A percentile compares a stretch with the other conserved stretches of the same genome.
These are phyloP conservation scores for Beauveria caledonica DNA, from an alignment of 2,329 filamentous ascomycete species.

Conservation along the genomic window DNA sequence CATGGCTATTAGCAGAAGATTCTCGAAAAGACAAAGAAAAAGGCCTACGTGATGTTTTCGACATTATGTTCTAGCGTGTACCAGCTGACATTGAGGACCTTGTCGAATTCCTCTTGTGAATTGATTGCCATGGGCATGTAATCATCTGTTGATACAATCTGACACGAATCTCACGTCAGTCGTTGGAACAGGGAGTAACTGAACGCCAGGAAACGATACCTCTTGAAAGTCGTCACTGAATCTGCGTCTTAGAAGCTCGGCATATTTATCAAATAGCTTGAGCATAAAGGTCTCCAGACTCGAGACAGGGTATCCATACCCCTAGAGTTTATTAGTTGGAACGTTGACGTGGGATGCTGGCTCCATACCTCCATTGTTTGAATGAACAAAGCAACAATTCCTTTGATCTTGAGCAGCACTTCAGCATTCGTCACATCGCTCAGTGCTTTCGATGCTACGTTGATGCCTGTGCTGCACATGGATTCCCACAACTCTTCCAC, in stretches of 20 bases:
- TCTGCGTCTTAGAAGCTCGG: constrained; percentile 77
- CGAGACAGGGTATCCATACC: constrained; percentile 81
- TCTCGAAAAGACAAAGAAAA: neutral
- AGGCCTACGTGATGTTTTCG: constrained; percentile 63
- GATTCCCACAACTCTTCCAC: constrained; percentile 99
- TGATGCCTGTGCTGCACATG: constrained; percentile 84
- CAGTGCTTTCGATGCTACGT: constrained; percentile 71
- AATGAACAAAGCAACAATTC: constrained; percentile 85
- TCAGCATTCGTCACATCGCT: constrained; percentile 80
- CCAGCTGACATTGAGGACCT: constrained; percentile 94
- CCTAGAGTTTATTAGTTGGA: constrained; percentile 71
- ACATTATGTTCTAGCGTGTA: constrained; percentile 74
- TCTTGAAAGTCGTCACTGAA: constrained; percentile 97
- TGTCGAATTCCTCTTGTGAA: constrained; percentile 83
- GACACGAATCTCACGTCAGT: constrained; percentile 12
- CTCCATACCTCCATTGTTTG: constrained; percentile 84
- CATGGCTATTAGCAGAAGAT: neutral
- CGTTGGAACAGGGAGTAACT: neutral
- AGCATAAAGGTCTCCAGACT: constrained; percentile 78
- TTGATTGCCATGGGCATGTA: constrained; percentile 99
- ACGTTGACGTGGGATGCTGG: constrained; percentile 59
- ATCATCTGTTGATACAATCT: constrained; percentile 82
- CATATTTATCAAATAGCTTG: constrained; percentile 89
- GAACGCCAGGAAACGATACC: constrained; percentile 33
- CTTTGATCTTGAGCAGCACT: constrained; percentile 87